phyloP scores from a whole-genome alignment of 768 basidiomycete genomes.

The Krasilnikovozyma curviuscula region DNA sequence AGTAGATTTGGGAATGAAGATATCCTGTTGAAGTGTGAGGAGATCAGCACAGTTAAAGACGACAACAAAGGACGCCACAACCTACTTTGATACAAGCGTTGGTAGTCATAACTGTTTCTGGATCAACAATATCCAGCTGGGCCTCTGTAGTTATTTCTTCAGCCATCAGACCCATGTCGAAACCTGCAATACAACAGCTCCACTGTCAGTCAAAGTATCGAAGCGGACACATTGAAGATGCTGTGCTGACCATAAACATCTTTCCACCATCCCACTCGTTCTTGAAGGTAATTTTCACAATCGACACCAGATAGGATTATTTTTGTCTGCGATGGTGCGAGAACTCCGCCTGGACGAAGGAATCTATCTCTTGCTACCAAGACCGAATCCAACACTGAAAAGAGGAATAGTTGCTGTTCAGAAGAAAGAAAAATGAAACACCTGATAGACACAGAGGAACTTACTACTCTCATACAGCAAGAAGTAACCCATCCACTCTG shows the following conservation, averaged over 20 bases:
- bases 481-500: conserved; percentile 73
- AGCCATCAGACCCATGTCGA: conserved; percentile 70
- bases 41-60: neutral
- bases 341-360: conserved; percentile 50
- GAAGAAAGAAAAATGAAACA: neutral
- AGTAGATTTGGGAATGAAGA: conserved; percentile 46
- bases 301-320: conserved; percentile 73
- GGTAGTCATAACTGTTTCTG: conserved; percentile 44
- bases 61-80: neutral
- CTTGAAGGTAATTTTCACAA: conserved; percentile 50
- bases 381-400: conserved; percentile 77
- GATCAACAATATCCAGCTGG: conserved; percentile 56
- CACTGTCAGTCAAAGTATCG: neutral
- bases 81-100: conserved; percentile 49
- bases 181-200: conserved; percentile 36
- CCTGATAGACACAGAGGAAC: too few species aligned
- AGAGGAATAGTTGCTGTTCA: neutral
- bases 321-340: conserved; percentile 77
- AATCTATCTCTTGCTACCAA: conserved; percentile 72
- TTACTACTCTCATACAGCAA: too few species aligned
- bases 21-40: conserved; percentile 37
- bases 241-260: conserved; percentile 59
- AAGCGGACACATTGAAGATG: neutral
- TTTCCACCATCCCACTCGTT: conserved; percentile 74
- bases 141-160: conserved; percentile 58